Conservation (phyloP, 2,329 filamentous ascomycete species). For the Cladophialophora exuberans region DNA sequence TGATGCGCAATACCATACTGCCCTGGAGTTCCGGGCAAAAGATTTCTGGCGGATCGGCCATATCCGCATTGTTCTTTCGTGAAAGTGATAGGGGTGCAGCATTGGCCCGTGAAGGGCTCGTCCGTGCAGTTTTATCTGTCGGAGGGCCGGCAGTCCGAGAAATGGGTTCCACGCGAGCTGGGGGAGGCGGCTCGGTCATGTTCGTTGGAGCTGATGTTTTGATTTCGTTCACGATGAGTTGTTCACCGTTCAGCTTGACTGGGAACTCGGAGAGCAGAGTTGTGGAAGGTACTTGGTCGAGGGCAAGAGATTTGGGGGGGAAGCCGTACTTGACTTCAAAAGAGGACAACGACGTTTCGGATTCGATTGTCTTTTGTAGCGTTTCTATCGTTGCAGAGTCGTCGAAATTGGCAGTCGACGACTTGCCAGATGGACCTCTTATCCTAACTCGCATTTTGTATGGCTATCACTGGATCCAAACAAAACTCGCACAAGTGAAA, state of each 20-base stretch:
- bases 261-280: slow-evolving; percentile 60
- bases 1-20: slow-evolving; percentile 76
- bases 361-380: slow-evolving; percentile 48
- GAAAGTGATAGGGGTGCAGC: slow-evolving; percentile 41
- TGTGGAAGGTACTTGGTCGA: slow-evolving; percentile 55
- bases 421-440: slow-evolving; percentile 72
- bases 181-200: not conserved
- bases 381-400: slow-evolving; percentile 62
- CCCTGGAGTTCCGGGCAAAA: slow-evolving; percentile 59
- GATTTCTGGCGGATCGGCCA: slow-evolving; percentile 65
- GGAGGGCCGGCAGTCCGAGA: not conserved
- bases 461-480: not conserved
- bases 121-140: not conserved
- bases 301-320: slow-evolving; percentile 71
- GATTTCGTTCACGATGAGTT: slow-evolving; percentile 64
- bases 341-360: slow-evolving; percentile 65
- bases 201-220: slow-evolving; percentile 39
- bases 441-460: slow-evolving; percentile 72
- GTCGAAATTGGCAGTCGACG: slow-evolving; percentile 65
- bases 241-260: slow-evolving; percentile 68
- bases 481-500: slow-evolving; percentile 32
- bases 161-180: not conserved
- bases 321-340: slow-evolving; percentile 86
- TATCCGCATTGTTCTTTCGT: slow-evolving; percentile 46
- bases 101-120: slow-evolving; percentile 5